A percentile compares a stretch with the other conserved stretches of the same genome.
Evolutionary conservation across 305 asterid species (phyloP).

Genomic region (Petunia hybrid): DNA sequence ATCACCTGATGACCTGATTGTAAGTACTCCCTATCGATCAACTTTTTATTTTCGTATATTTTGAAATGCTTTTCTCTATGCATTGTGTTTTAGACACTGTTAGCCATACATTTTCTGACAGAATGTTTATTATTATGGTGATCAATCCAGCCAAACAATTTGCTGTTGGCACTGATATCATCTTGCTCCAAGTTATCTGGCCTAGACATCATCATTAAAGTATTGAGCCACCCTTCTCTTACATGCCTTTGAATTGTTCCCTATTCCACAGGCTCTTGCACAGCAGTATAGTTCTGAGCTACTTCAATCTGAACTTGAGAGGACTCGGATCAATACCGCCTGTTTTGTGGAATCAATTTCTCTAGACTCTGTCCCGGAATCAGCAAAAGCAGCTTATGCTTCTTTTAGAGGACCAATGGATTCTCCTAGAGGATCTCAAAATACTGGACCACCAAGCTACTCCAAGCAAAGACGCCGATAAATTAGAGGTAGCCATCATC

Average conservation of each 20-base stretch:
- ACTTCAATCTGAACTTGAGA: slow-evolving; percentile 90
- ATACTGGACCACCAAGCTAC: slow-evolving; percentile 72
- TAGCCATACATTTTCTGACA: not conserved
- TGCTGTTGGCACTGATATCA: slow-evolving; percentile 16
- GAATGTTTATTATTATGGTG: not conserved
- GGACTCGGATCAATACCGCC: slow-evolving; percentile 92
- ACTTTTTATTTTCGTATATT: not conserved
- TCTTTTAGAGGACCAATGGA: slow-evolving; percentile 90
- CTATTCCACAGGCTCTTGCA: slow-evolving; percentile 57
- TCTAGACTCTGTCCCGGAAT: slow-evolving; percentile 83
- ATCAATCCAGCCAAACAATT: not conserved
- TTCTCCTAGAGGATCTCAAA: slow-evolving; percentile 63
- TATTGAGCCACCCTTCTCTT: not conserved
- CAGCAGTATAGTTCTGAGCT: slow-evolving; percentile 91
- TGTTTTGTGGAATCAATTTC: slow-evolving; percentile 91
- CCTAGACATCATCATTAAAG: slow-evolving; percentile 4
- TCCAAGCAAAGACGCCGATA: slow-evolving; percentile 88
- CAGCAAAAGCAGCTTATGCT: slow-evolving; percentile 99
- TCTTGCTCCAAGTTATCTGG: not conserved
- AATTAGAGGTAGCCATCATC: slow-evolving; percentile 27
- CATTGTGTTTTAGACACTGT: not conserved
- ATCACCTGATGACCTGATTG: slow-evolving; percentile 97
- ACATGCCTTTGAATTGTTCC: slow-evolving; percentile 20
- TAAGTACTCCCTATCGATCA: not conserved
- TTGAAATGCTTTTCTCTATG: not conserved